Evolutionary conservation across 148 eudicot species (phyloP), one percentile per base, ranked within the genome.

Genomic region (Gaultheria prostrata): DNA sequence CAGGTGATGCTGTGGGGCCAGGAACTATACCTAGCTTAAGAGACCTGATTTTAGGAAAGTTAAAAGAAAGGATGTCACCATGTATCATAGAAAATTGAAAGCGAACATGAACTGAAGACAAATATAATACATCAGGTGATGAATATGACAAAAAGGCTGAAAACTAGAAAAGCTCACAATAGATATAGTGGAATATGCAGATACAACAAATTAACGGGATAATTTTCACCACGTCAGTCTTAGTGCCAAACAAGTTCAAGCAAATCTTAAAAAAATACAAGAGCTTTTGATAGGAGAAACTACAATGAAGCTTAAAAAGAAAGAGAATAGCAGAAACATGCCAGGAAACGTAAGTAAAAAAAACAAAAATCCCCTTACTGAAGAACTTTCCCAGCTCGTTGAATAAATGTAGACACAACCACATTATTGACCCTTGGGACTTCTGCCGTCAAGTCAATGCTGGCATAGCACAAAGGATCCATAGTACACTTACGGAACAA

Each of bases 371-470:
- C 6, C 54, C 75, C 88, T 78, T 84, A 92, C 95, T 80, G 84
- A 30, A 92, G 89, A 39, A 54, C 86, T 87, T 87, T 88, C 72
- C 95, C 95, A 83, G 93, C 95, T 89, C 95, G 91, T 54, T 89
- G 91, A 83, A 92, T 86, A 93, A 92, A 89, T 11, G 89, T 90
- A 56, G 93, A 89, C 51, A 91, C 93, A 61, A 92, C 93, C 79
- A 84, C 39, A 86, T 92, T 90, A 71, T 91, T 91, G 84, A 92
- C 91, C 92, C 86, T 92, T 14, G 93, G 92, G 33, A 86, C 88
- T 73, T 49, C 83, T 21, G 92, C 84, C 61, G 82, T 89, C 88
- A 92, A 87, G 84, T 92, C 92, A 80, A 92, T 87, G 80, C 88
- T 79, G 73, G 91, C 86, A 83, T 89, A 92, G 87, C 95, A 91